Evolutionary conservation across 768 basidiomycete genomes (phyloP).

Genomic region (Agaricus sinodeliciosus): DNA sequence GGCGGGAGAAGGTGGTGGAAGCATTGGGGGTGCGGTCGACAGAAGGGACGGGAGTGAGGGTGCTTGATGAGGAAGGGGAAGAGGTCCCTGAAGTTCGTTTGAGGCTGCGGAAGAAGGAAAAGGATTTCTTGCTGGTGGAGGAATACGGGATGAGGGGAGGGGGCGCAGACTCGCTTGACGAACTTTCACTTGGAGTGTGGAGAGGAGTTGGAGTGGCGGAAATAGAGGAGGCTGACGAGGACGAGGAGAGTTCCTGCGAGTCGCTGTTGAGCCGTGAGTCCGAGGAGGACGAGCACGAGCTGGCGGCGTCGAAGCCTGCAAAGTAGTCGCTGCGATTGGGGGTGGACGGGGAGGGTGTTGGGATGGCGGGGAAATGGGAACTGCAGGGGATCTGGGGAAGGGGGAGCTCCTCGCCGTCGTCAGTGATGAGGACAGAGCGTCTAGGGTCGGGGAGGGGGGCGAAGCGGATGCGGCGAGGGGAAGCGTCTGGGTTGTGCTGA

Average conservation of each 20-base stretch:
- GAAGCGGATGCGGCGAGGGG: conserved; percentile 54
- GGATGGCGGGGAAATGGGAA: conserved; percentile 19
- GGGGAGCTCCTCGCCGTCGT: conserved; percentile 35
- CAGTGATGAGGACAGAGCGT: conserved; percentile 37
- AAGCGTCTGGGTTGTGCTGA: conserved; percentile 6
- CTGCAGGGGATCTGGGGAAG: conserved; percentile 18
- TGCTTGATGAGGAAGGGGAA: conserved; percentile 23
- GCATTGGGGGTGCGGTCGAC: conserved; percentile 20
- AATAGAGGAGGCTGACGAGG: conserved; percentile 12
- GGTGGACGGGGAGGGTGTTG: conserved; percentile 12
- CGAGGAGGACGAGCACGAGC: conserved; percentile 17
- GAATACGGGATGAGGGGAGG: conserved; percentile 6
- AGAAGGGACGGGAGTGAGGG: conserved; percentile 33
- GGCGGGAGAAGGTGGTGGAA: conserved; percentile 14
- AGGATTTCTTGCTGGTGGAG: background rate
- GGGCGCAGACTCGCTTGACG: conserved; percentile 9
- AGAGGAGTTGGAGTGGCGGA: conserved; percentile 14
- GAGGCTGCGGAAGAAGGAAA: conserved; percentile 15
- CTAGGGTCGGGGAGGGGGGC: conserved; percentile 81
- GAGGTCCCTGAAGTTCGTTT: conserved; percentile 21
- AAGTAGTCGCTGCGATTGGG: conserved; percentile 5
- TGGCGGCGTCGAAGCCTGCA: conserved; percentile 10
- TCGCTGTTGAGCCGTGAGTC: conserved; percentile 21
- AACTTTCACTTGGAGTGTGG: conserved; percentile 18
- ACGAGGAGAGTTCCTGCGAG: conserved; percentile 19